These are phyloP conservation scores for Kuraishia piskuri DNA, from an alignment of 805 yeast species.

Conservation along the genomic window DNA sequence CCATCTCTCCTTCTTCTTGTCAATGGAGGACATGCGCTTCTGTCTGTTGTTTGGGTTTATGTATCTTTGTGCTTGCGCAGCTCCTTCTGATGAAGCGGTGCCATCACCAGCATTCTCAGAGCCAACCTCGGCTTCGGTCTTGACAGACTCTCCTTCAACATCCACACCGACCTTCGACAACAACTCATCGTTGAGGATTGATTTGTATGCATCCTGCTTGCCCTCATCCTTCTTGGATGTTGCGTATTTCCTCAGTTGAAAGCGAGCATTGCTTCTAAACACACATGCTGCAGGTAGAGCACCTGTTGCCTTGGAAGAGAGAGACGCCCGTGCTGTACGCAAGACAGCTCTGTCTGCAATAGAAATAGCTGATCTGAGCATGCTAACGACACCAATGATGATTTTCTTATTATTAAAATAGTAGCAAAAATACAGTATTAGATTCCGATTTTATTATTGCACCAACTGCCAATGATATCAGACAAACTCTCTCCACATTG, in stretches of 20 bases:
- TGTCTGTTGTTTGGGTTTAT: constrained; percentile 37
- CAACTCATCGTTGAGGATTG: constrained; percentile 73
- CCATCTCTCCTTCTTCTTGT: constrained; percentile 72
- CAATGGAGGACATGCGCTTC: constrained; percentile 59
- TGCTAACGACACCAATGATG: neutral
- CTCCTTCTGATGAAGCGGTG: neutral
- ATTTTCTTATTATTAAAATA: too few species aligned
- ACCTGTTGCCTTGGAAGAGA: neutral
- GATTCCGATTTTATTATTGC: too few species aligned
- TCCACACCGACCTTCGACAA: constrained; percentile 82
- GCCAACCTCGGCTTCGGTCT: constrained; percentile 4
- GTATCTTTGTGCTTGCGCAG: constrained; percentile 3
- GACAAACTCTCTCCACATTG: neutral
- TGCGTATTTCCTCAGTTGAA: neutral
- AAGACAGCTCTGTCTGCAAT: neutral
- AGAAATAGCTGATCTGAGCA: neutral
- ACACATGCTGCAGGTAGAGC: neutral
- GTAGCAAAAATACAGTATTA: too few species aligned
- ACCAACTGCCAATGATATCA: neutral
- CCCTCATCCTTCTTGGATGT: neutral
- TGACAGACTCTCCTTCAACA: constrained; percentile 20
- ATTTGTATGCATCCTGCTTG: constrained; percentile 25
- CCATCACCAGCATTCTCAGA: neutral
- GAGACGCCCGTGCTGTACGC: neutral
- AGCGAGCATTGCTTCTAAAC: neutral